Conservation (phyloP, 2,329 filamentous ascomycete genomes). For the Tolypocladium amazonense region DNA sequence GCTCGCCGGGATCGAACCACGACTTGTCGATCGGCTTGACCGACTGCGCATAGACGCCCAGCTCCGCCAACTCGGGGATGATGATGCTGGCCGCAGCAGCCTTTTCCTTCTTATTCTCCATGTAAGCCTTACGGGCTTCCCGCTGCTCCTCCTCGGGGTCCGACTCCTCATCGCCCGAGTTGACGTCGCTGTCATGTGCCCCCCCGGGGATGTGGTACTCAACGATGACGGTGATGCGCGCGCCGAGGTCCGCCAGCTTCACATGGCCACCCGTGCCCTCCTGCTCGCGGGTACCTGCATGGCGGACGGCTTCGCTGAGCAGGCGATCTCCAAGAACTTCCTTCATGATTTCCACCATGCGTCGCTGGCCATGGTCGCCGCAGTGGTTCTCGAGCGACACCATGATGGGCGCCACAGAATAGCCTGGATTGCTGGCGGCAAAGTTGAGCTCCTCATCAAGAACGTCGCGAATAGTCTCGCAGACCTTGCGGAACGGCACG, state of each 20-base stretch:
- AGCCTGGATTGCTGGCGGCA: slow-evolving; percentile 21
- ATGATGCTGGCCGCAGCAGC: slow-evolving; percentile 36
- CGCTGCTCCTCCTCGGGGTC: slow-evolving; percentile 32
- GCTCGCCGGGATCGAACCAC: slow-evolving; percentile 44
- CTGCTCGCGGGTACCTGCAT: slow-evolving; percentile 46
- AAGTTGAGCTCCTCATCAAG: slow-evolving; percentile 45
- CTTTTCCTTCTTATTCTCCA: slow-evolving; percentile 41
- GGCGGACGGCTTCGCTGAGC: slow-evolving; percentile 43
- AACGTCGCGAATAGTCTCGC: slow-evolving; percentile 53
- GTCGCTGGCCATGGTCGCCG: slow-evolving; percentile 43
- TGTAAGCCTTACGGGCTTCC: slow-evolving; percentile 40
- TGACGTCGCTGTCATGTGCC: slow-evolving; percentile 25
- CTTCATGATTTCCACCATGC: slow-evolving; percentile 54
- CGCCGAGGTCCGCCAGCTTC: slow-evolving; percentile 45
- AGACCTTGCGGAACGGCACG: slow-evolving; percentile 53
- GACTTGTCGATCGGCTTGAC: slow-evolving; percentile 57
- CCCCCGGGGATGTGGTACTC: slow-evolving; percentile 53
- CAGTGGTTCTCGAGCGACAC: slow-evolving; percentile 62
- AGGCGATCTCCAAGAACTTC: slow-evolving; percentile 52
- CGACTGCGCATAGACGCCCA: slow-evolving; percentile 60
- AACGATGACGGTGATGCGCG: slow-evolving; percentile 56
- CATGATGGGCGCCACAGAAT: slow-evolving; percentile 44
- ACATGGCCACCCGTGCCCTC: slow-evolving; percentile 41
- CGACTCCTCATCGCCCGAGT: slow-evolving; percentile 22
- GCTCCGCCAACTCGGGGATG: slow-evolving; percentile 51